phyloP scores from a whole-genome alignment of 192 early-diverging fungal species.

The Coemansia biformis region DNA sequence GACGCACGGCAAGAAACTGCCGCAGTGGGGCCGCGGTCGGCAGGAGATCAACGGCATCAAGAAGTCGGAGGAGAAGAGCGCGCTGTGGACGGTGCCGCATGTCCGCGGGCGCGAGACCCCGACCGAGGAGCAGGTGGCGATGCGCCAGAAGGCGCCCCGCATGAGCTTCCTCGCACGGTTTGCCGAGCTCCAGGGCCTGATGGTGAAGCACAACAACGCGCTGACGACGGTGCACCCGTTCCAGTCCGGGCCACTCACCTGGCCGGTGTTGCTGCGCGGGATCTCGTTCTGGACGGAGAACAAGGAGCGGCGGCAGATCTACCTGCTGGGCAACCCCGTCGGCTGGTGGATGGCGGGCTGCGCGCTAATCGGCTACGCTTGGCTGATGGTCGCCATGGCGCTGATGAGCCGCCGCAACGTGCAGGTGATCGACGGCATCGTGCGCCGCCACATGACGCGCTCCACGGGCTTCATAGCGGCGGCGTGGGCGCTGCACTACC shows the following conservation, averaged over 20 bases:
- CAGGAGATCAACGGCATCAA: slow-evolving; percentile 98
- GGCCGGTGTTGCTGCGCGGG: slow-evolving; percentile 83
- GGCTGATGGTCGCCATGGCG: slow-evolving; percentile 63
- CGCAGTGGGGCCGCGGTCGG: slow-evolving; percentile 85
- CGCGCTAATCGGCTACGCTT: slow-evolving; percentile 48
- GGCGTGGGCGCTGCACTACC: no score
- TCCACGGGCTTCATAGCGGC: slow-evolving; percentile 57
- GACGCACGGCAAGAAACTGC: slow-evolving; percentile 67
- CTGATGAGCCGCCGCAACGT: slow-evolving; percentile 69
- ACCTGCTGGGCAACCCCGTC: slow-evolving; percentile 83
- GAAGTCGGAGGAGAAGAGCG: slow-evolving; percentile 64
- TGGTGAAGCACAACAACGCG: slow-evolving; percentile 87
- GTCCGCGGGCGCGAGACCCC: slow-evolving; percentile 65
- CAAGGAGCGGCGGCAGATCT: slow-evolving; percentile 73
- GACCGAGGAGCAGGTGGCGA: slow-evolving; percentile 14
- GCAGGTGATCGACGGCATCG: slow-evolving; percentile 49
- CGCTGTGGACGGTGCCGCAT: slow-evolving; percentile 74
- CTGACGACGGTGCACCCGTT: slow-evolving; percentile 91
- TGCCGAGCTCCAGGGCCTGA: slow-evolving; percentile 78
- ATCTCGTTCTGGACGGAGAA: slow-evolving; percentile 95
- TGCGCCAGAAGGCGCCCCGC: slow-evolving; percentile 9
- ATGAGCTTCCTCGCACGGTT: slow-evolving; percentile 76
- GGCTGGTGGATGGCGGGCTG: slow-evolving; percentile 71
- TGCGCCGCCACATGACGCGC: slow-evolving; percentile 36
- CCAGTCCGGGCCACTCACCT: slow-evolving; percentile 73